Evolutionary conservation across 768 basidiomycete species (phyloP).

Genomic region (Lentinula aciculospora): DNA sequence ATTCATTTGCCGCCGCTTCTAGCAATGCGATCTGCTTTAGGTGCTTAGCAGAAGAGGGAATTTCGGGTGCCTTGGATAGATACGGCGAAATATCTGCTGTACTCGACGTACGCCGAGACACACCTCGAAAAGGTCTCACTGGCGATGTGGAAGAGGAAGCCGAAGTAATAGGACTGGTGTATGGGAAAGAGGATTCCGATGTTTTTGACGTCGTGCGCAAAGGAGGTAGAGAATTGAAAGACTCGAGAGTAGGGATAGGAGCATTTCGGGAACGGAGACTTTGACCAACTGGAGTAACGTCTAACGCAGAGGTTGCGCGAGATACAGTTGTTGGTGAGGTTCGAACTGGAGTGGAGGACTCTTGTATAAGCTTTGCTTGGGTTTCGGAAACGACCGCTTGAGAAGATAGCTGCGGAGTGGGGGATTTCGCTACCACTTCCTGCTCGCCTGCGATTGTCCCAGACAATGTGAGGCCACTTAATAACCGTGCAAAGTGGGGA

Average conservation of each 20-base stretch:
- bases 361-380: slow-evolving; percentile 9
- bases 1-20: slow-evolving; percentile 70
- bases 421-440: slow-evolving; percentile 8
- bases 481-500: slow-evolving; percentile 65
- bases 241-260: neutral
- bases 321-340: neutral
- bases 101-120: slow-evolving; percentile 37
- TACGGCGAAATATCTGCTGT: slow-evolving; percentile 70
- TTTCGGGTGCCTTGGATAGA: slow-evolving; percentile 46
- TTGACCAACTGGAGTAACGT: neutral
- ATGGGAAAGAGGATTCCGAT: neutral
- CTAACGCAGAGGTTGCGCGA: neutral
- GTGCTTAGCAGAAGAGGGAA: slow-evolving; percentile 54
- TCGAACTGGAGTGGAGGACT: slow-evolving; percentile 14
- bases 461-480: slow-evolving; percentile 59
- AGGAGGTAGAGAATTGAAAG: neutral
- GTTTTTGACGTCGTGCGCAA: slow-evolving; percentile 1
- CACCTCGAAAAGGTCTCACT: slow-evolving; percentile 4
- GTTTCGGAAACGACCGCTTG: neutral
- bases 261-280: neutral
- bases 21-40: slow-evolving; percentile 67
- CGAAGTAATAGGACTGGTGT: slow-evolving; percentile 1
- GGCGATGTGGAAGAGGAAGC: slow-evolving; percentile 16
- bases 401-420: slow-evolving; percentile 8
- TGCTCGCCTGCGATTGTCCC: slow-evolving; percentile 22